phyloP scores from a whole-genome alignment of 176 grass and related monocot species.

The Hsuehochloa calcarea region DNA sequence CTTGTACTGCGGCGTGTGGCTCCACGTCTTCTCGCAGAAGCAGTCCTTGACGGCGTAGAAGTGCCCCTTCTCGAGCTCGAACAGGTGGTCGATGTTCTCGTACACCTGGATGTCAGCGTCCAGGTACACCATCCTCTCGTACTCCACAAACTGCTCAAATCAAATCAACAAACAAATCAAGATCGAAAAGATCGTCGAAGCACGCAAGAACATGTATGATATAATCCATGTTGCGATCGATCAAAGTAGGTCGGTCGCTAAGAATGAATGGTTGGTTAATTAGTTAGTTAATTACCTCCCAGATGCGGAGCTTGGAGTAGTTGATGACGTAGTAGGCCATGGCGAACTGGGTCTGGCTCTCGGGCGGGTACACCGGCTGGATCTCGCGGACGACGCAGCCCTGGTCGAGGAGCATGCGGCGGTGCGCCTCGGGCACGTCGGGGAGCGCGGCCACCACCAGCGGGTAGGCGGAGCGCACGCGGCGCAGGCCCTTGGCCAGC shows the following conservation, averaged over 20 bases:
- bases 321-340: conserved; percentile 96
- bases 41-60: conserved; percentile 86
- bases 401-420: conserved; percentile 28
- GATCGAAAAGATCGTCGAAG: neutral
- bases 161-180: neutral
- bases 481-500: conserved; percentile 68
- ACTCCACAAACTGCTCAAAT: conserved; percentile 63
- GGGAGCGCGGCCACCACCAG: conserved; percentile 78
- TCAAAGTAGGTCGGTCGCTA: neutral
- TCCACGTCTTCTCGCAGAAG: conserved; percentile 96
- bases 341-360: conserved; percentile 71
- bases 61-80: conserved; percentile 35
- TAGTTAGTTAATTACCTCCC: conserved; percentile 46
- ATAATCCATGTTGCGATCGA: neutral
- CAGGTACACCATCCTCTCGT: conserved; percentile 73
- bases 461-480: conserved; percentile 45
- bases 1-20: conserved; percentile 69
- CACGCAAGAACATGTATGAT: neutral
- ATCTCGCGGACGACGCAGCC: conserved; percentile 81
- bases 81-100: conserved; percentile 69
- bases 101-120: conserved; percentile 78
- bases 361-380: conserved; percentile 62
- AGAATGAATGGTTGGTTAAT: neutral
- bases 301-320: conserved; percentile 96
- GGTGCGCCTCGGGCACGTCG: conserved; percentile 60